These are phyloP conservation scores for Lactarius pseudohatsudake DNA, from an alignment of 768 basidiomycete genomes.

Conservation along the genomic window DNA sequence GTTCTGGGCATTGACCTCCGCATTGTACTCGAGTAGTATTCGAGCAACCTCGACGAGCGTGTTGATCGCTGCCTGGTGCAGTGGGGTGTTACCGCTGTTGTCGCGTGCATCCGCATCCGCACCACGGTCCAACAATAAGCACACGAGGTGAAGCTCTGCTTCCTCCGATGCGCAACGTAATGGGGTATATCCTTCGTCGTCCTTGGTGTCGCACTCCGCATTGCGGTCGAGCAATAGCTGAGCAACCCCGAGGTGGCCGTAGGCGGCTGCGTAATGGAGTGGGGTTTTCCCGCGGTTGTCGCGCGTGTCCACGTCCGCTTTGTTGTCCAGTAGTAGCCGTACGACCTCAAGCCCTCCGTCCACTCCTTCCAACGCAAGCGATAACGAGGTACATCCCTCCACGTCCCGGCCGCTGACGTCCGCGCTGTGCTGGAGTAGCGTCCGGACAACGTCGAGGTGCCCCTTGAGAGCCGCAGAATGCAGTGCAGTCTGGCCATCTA, in stretches of 20 bases:
- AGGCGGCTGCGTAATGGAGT: neutral
- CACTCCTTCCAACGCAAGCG: neutral
- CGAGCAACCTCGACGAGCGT: neutral
- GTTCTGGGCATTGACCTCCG: neutral
- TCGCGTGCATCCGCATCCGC: neutral
- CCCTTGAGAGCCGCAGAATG: neutral
- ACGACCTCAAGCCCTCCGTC: neutral
- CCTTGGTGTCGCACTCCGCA: neutral
- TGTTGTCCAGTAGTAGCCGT: neutral
- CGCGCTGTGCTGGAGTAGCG: neutral
- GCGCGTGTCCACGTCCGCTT: neutral
- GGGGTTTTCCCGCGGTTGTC: neutral
- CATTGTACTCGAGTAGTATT: neutral
- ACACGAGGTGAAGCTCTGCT: neutral
- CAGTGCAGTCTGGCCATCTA: neutral
- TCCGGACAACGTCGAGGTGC: neutral
- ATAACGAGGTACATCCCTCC: neutral
- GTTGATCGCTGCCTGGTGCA: neutral
- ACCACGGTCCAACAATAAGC: neutral
- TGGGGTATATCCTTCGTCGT: neutral
- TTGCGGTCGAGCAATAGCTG: neutral
- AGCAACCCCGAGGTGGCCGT: neutral
- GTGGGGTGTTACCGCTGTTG: neutral
- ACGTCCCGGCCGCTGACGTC: neutral
- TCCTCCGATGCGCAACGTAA: neutral